Percentiles rank a stretch among this genome's conserved stretches.
These are phyloP conservation scores for Cercospora sp. DNA, from an alignment of 2,329 filamentous ascomycete genomes.

Conservation along the genomic window DNA sequence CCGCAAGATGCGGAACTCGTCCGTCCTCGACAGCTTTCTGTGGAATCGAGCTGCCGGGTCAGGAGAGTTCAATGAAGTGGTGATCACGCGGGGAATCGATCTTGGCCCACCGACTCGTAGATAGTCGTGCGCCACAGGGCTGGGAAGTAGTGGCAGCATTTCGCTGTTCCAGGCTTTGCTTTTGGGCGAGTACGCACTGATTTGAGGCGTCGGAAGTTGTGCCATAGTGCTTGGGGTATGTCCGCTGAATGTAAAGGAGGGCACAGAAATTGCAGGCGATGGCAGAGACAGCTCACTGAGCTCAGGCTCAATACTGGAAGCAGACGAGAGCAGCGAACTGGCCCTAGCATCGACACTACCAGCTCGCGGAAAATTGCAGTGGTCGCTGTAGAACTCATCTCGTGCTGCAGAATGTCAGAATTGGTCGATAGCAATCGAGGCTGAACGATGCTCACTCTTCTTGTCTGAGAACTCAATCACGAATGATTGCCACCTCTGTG, in stretches of 20 bases:
- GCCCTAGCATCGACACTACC: not conserved
- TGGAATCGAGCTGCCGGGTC: not conserved
- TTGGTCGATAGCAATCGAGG: not conserved
- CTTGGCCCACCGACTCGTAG: conserved; percentile 3
- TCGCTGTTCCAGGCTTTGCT: not conserved
- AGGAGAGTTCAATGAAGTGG: not conserved
- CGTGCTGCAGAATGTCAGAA: not conserved
- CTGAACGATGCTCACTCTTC: not conserved
- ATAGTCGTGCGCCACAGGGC: conserved; percentile 1
- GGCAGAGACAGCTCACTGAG: not conserved
- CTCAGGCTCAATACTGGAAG: not conserved
- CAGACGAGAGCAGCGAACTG: not conserved
- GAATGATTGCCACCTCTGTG: not conserved
- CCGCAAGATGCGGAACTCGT: conserved; percentile 13
- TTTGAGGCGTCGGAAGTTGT: not conserved
- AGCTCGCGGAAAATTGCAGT: not conserved
- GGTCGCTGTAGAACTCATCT: not conserved
- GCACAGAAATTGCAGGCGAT: not conserved
- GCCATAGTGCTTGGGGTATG: not conserved
- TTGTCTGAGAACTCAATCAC: not conserved
- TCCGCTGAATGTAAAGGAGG: not conserved
- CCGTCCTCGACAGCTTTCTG: conserved; percentile 1
- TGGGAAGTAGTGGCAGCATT: not conserved
- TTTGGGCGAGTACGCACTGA: not conserved
- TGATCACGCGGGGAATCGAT: not conserved